Percentiles rank a stretch among this genome's conserved stretches.
Conservation (phyloP, 768 basidiomycete genomes). For the Cubamyces lactineus region DNA sequence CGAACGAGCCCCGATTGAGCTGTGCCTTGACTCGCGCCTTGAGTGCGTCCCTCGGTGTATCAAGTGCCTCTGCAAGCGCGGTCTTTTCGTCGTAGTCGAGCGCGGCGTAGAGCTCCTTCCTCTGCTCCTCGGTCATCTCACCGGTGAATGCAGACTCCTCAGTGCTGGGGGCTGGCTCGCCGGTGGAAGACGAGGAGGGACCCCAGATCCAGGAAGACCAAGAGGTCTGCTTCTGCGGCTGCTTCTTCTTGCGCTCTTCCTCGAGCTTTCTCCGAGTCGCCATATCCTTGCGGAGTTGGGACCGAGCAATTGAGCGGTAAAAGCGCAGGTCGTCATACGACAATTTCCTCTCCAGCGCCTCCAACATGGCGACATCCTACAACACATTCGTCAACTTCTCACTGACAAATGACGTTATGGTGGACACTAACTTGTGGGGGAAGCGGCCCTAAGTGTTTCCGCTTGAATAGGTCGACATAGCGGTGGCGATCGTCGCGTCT, state of each 20-base stretch:
- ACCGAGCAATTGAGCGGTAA: slow-evolving; percentile 93
- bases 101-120: slow-evolving; percentile 85
- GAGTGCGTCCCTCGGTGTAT: slow-evolving; percentile 77
- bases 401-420: background rate
- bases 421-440: slow-evolving; percentile 53
- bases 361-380: slow-evolving; percentile 57
- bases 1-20: slow-evolving; percentile 87
- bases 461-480: slow-evolving; percentile 87
- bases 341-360: slow-evolving; percentile 77
- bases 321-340: slow-evolving; percentile 95
- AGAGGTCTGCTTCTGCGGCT: slow-evolving; percentile 51
- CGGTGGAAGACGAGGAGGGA: slow-evolving; percentile 46
- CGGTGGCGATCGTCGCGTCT: slow-evolving; percentile 83
- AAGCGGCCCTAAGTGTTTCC: slow-evolving; percentile 60
- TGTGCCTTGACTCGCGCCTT: slow-evolving; percentile 75
- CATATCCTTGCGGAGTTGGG: slow-evolving; percentile 83
- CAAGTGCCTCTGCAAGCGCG: slow-evolving; percentile 68
- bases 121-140: slow-evolving; percentile 86
- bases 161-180: slow-evolving; percentile 35
- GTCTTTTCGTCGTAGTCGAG: slow-evolving; percentile 92
- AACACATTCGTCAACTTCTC: background rate
- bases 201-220: slow-evolving; percentile 88
- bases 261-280: slow-evolving; percentile 66
- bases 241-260: slow-evolving; percentile 64
- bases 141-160: slow-evolving; percentile 64